Conservation (phyloP, 225 moss, liverwort and hornwort genomes). For the Anthoceros angustus region DNA sequence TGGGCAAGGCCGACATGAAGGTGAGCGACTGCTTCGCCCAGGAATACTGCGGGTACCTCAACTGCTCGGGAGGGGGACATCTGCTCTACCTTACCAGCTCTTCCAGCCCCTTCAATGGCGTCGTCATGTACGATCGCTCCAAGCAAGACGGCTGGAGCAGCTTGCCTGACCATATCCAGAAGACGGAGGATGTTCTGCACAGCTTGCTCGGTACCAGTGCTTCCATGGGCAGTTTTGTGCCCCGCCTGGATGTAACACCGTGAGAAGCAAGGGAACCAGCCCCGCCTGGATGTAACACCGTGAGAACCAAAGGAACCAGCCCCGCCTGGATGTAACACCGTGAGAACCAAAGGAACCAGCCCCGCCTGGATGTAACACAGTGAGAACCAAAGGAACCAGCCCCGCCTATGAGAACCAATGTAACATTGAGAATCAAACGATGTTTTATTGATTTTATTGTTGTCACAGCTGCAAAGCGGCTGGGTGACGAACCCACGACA, state of each 20-base stretch:
- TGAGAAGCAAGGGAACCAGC: background rate
- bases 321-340: background rate
- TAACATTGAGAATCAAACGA: too few relatives aligned
- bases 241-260: background rate
- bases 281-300: background rate
- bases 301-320: background rate
- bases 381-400: background rate
- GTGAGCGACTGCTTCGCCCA: constrained; percentile 3
- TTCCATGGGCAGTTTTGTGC: background rate
- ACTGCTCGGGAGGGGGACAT: background rate
- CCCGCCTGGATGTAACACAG: background rate
- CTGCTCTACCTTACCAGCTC: background rate
- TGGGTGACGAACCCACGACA: too few relatives aligned
- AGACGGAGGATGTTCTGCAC: background rate
- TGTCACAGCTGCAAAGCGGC: too few relatives aligned
- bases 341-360: background rate
- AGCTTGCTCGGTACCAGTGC: background rate
- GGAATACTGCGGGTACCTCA: background rate
- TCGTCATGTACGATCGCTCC: background rate
- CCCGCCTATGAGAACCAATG: too few relatives aligned
- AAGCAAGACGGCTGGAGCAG: background rate
- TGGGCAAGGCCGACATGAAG: constrained; percentile 2
- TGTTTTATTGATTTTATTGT: too few relatives aligned
- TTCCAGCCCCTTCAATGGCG: background rate
- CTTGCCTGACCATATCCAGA: background rate